Percentiles rank a stretch among this genome's conserved stretches.
Evolutionary conservation across 2,329 filamentous ascomycete genomes (phyloP).

Genomic region (Fusarium sp.): DNA sequence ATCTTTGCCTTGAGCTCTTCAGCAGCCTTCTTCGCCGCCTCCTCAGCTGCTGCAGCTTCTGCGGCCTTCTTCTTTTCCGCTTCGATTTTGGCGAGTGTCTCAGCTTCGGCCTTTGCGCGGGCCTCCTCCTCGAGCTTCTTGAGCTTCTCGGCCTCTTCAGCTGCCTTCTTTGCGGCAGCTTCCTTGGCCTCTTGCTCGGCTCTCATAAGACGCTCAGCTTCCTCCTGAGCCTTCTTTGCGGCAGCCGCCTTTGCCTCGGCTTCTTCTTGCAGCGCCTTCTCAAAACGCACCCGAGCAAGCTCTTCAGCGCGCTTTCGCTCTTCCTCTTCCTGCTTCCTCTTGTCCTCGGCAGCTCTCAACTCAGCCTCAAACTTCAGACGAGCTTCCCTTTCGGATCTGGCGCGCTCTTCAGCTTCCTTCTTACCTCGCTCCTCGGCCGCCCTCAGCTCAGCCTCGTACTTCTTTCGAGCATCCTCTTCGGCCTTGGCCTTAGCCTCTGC

Average conservation of each 20-base stretch:
- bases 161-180: slow-evolving; percentile 51
- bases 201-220: slow-evolving; percentile 52
- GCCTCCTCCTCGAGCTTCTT: slow-evolving; percentile 57
- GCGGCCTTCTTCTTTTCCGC: slow-evolving; percentile 53
- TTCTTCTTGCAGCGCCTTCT: slow-evolving; percentile 54
- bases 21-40: slow-evolving; percentile 62
- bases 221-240: slow-evolving; percentile 54
- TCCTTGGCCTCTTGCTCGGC: slow-evolving; percentile 53
- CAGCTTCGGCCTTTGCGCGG: slow-evolving; percentile 51
- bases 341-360: slow-evolving; percentile 55
- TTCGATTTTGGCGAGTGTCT: slow-evolving; percentile 53
- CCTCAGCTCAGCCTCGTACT: slow-evolving; percentile 57
- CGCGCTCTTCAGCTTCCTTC: slow-evolving; percentile 59
- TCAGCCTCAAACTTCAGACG: slow-evolving; percentile 53
- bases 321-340: slow-evolving; percentile 52
- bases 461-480: slow-evolving; percentile 56
- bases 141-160: slow-evolving; percentile 51
- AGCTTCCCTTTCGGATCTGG: slow-evolving; percentile 52
- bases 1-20: slow-evolving; percentile 69
- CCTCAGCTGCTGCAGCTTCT: slow-evolving; percentile 55
- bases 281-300: slow-evolving; percentile 54
- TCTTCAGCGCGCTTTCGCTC: slow-evolving; percentile 57
- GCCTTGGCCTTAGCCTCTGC: slow-evolving; percentile 58
- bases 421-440: slow-evolving; percentile 56
- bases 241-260: slow-evolving; percentile 55